phyloP scores from a whole-genome alignment of 2,329 filamentous ascomycete genomes.

The Aspergillus nomiae region DNA sequence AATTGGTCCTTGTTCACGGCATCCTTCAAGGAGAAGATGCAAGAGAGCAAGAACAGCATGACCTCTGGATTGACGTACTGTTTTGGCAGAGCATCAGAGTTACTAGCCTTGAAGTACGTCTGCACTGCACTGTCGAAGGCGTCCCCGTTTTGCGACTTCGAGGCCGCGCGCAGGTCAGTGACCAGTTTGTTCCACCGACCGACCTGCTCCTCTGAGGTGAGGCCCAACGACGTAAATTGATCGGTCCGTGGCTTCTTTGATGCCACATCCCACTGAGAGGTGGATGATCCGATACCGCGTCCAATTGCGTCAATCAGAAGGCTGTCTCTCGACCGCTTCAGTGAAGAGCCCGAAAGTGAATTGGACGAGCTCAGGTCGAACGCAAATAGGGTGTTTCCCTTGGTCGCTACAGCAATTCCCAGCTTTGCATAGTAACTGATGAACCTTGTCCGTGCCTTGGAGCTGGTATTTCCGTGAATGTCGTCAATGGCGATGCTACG shows the following conservation, averaged over 20 bases:
- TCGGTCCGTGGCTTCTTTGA: conserved; percentile 35
- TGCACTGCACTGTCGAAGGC: conserved; percentile 40
- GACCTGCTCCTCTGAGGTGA: conserved; percentile 34
- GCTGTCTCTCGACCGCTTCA: conserved; percentile 44
- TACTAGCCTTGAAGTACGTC: conserved; percentile 29
- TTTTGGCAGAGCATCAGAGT: conserved; percentile 26
- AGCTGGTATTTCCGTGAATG: conserved; percentile 27
- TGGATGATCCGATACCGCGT: conserved; percentile 40
- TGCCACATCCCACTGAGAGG: conserved; percentile 30
- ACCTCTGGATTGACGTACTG: conserved; percentile 40
- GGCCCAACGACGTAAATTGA: conserved; percentile 31
- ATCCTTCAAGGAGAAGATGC: conserved; percentile 38
- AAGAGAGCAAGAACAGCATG: conserved; percentile 40
- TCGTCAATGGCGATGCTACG: conserved; percentile 40
- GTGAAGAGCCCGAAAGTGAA: conserved; percentile 28
- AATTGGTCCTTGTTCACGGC: conserved; percentile 24
- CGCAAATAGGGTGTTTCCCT: conserved; percentile 44
- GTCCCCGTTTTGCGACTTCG: conserved; percentile 27
- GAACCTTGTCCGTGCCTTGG: conserved; percentile 35
- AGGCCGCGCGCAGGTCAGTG: conserved; percentile 29
- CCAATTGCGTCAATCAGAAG: conserved; percentile 47
- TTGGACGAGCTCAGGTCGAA: conserved; percentile 45
- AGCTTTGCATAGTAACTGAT: conserved; percentile 49
- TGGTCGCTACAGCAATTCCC: conserved; percentile 44
- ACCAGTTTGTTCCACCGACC: conserved; percentile 39